Percentiles rank a stretch among this genome's conserved stretches.
These are phyloP conservation scores for Austroboletus festivus DNA, from an alignment of 768 basidiomycete genomes.

Conservation along the genomic window DNA sequence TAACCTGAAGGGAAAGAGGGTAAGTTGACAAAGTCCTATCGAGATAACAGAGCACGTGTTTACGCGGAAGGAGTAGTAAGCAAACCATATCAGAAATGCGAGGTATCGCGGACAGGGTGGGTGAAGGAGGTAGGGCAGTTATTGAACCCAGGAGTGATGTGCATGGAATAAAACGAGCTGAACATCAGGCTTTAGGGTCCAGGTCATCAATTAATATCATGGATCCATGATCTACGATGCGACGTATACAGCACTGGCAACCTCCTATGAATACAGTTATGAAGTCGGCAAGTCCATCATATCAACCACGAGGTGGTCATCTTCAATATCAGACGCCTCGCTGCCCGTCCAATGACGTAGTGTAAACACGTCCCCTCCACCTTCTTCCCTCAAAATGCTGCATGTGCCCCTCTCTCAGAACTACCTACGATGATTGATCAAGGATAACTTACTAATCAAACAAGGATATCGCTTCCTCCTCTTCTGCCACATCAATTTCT, in stretches of 20 bases:
- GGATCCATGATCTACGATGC: too few species aligned
- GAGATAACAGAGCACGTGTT: conserved; percentile 14
- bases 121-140: too few species aligned
- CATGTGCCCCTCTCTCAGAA: conserved; percentile 8
- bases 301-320: conserved; percentile 19
- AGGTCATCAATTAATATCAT: background rate
- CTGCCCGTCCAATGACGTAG: conserved; percentile 38
- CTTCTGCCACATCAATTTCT: conserved; percentile 28
- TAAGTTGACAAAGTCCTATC: background rate
- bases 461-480: conserved; percentile 57
- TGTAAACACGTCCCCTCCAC: conserved; percentile 52
- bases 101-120: background rate
- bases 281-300: conserved; percentile 22
- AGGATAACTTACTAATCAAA: conserved; percentile 66
- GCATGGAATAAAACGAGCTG: conserved; percentile 2
- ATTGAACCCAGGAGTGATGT: background rate
- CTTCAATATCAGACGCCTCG: conserved; percentile 26
- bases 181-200: conserved; percentile 10
- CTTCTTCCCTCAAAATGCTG: conserved; percentile 62
- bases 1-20: background rate
- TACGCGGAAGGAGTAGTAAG: background rate
- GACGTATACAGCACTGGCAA: too few species aligned
- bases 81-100: too few species aligned
- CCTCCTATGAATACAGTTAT: conserved; percentile 9
- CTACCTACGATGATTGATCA: background rate